phyloP scores from a whole-genome alignment of 306 rosid genomes.

The Begonia loranthoides region DNA sequence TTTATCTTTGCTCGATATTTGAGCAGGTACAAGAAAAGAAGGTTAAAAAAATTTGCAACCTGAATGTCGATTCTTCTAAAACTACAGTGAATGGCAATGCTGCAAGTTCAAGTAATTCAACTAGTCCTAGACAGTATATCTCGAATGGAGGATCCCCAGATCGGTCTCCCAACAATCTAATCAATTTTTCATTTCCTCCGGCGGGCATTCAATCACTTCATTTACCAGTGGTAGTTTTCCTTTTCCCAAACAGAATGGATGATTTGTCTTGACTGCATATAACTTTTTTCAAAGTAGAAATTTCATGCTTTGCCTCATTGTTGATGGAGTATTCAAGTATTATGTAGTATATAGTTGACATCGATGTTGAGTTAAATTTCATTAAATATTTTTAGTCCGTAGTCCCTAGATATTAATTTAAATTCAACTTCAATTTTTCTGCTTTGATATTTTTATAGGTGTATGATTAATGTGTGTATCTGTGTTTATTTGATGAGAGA shows the following conservation, averaged over 20 bases:
- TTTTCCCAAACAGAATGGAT: neutral
- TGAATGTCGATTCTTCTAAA: constrained; percentile 34
- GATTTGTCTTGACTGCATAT: too few relatives aligned
- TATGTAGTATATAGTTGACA: too few relatives aligned
- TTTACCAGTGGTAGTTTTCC: constrained; percentile 43
- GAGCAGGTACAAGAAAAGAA: constrained; percentile 20
- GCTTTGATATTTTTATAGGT: too few relatives aligned
- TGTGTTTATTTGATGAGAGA: too few relatives aligned
- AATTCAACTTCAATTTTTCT: too few relatives aligned
- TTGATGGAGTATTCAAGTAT: neutral
- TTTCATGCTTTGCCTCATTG: constrained; percentile 1
- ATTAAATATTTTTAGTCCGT: too few relatives aligned
- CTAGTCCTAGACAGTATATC: constrained; percentile 21
- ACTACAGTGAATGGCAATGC: constrained; percentile 28
- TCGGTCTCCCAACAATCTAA: constrained; percentile 11
- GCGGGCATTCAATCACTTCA: constrained; percentile 27
- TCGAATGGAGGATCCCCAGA: constrained; percentile 45
- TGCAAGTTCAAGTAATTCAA: constrained; percentile 19
- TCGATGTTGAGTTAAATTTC: too few relatives aligned
- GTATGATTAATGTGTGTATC: too few relatives aligned
- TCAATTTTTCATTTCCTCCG: constrained; percentile 22
- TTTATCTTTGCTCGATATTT: neutral
- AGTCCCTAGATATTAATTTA: neutral
- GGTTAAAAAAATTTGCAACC: constrained; percentile 45
- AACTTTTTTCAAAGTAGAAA: neutral